phyloP scores from a whole-genome alignment of 371 early-diverging fungal species.

The Rozella allomycis region DNA sequence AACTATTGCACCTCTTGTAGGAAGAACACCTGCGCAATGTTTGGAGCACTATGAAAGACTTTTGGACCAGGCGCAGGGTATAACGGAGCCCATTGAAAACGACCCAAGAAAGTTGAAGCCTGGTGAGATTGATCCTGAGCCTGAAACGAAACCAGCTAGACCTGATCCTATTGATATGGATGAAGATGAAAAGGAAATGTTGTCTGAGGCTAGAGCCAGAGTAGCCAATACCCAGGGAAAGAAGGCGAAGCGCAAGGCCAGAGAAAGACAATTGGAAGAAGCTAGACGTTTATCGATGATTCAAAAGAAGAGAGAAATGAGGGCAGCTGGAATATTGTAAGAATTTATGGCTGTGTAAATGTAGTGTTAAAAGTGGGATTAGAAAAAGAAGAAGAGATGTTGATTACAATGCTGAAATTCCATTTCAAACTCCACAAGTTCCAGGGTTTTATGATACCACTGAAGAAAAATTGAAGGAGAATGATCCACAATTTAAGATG shows the following conservation, averaged over 20 bases:
- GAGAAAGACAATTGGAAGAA: constrained; percentile 88
- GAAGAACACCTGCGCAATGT: constrained; percentile 93
- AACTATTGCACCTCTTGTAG: constrained; percentile 92
- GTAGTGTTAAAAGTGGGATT: constrained; percentile 2
- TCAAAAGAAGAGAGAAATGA: constrained; percentile 85
- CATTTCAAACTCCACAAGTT: constrained; percentile 65
- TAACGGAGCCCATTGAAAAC: constrained; percentile 3
- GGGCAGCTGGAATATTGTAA: constrained; percentile 80
- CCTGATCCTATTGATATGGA: constrained; percentile 98
- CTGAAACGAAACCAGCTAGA: constrained; percentile 83
- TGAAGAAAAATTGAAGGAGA: too few relatives aligned
- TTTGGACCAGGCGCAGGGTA: constrained; percentile 81
- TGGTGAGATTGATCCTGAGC: constrained; percentile 91
- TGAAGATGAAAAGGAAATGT: constrained; percentile 96
- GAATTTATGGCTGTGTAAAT: constrained; percentile 11
- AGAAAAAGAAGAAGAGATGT: constrained; percentile 40
- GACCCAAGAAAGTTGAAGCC: constrained; percentile 56
- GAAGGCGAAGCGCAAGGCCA: constrained; percentile 92
- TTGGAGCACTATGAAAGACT: constrained; percentile 82
- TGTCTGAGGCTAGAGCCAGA: constrained; percentile 90
- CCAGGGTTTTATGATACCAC: constrained; percentile 78
- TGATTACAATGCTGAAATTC: constrained; percentile 89
- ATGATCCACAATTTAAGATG: constrained; percentile 30
- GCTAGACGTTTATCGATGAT: constrained; percentile 65
- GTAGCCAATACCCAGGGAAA: constrained; percentile 96